Evolutionary conservation across 1,284 basidiomycete genomes (phyloP), one percentile per base, ranked within the genome.

Genomic region (Filobasidium uniguttulatum): DNA sequence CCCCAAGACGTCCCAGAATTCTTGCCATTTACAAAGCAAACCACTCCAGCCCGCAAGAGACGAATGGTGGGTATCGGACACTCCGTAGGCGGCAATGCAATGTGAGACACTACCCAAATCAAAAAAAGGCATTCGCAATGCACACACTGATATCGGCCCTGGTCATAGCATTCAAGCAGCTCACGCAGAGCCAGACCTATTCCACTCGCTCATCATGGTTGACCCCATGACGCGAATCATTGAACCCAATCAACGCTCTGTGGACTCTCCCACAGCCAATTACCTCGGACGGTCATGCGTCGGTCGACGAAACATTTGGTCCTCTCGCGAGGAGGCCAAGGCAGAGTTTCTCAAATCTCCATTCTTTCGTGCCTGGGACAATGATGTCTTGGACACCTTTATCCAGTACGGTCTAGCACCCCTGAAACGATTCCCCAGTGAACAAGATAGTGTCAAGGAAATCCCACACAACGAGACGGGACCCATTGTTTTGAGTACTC

Each of bases 71-170:
- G 73, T 1, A 66, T 88, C 2, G 88, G 86, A 0, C 87, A 94
- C 63, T 90, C 85, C 0, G 80, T 83, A 52, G 84, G 86, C 23
- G 85, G 82, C 1, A 81, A 78, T 55, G 76, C 77, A 3, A 72
- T 75, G 82, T 84, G 60, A 62, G 78, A 36, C 3, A 15, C 28
- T 20, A 19, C 36, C 34, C 36, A 33, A 3, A 37, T 43, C 14
- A 55, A 38, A 19, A 38, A 8, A 19, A 38, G 8, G 36, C 12
- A 12, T 38, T n/a, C n/a, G n/a, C n/a, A n/a, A n/a, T n/a, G n/a
- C 9, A 38, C 50, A 23, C 57, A 46, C 33, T 54, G 22, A n/a
- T 40, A 52, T 26, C 37, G 57, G 4, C 29, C 15, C 29, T 31
- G 25, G 51, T 25, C 59, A 81, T 80, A 35, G 62, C 72, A 58